phyloP scores from a whole-genome alignment of 2,329 filamentous ascomycete species.

The Talaromyces piceae region DNA sequence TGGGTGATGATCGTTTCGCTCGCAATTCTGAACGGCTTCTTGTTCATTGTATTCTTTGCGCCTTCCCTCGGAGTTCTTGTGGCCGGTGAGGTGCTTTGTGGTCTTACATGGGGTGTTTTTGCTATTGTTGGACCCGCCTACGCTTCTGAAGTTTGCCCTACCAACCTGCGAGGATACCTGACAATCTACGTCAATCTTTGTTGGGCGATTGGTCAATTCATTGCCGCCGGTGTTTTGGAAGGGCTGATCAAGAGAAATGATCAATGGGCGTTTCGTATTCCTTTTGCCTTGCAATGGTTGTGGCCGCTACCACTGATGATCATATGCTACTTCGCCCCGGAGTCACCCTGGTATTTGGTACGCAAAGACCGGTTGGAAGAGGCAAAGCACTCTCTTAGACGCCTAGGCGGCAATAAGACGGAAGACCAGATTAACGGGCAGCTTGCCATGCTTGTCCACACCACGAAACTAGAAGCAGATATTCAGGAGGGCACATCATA shows the following conservation, averaged over 20 bases:
- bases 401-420: slow-evolving; percentile 18
- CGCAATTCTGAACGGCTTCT: slow-evolving; percentile 40
- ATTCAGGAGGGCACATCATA: slow-evolving; percentile 58
- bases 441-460: slow-evolving; percentile 86
- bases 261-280: slow-evolving; percentile 47
- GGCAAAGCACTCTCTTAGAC: slow-evolving; percentile 9
- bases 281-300: slow-evolving; percentile 47
- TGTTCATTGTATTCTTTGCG: slow-evolving; percentile 46
- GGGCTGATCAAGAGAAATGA: slow-evolving; percentile 38
- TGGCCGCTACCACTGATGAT: slow-evolving; percentile 45
- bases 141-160: slow-evolving; percentile 40
- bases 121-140: slow-evolving; percentile 42
- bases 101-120: slow-evolving; percentile 47
- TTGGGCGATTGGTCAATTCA: slow-evolving; percentile 45
- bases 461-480: slow-evolving; percentile 62
- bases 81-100: slow-evolving; percentile 44
- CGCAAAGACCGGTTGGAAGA: slow-evolving; percentile 11
- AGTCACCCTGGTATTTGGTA: slow-evolving; percentile 13
- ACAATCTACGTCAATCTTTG: slow-evolving; percentile 42
- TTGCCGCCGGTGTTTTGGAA: slow-evolving; percentile 46
- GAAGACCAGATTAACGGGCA: slow-evolving; percentile 59
- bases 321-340: slow-evolving; percentile 27
- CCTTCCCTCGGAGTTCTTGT: slow-evolving; percentile 40
- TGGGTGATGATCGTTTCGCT: slow-evolving; percentile 42
- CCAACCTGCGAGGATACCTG: slow-evolving; percentile 38